Evolutionary conservation across 495 filamentous ascomycete genomes (phyloP).

Genomic region (Annulohypoxylon bovei): DNA sequence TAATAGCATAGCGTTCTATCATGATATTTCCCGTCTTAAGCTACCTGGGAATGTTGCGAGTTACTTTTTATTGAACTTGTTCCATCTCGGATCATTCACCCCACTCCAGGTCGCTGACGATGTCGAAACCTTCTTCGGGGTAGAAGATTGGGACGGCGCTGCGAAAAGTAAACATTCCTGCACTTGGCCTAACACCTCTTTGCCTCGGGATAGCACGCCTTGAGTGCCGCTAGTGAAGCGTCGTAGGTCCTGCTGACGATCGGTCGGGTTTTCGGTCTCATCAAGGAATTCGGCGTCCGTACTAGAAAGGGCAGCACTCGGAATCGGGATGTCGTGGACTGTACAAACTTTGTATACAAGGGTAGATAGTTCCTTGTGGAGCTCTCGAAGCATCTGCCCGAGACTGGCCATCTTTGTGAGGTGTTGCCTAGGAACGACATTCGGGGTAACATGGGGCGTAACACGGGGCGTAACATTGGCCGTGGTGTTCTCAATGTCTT

Average conservation of each 20-base stretch:
- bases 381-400: neutral
- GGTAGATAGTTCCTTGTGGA: neutral
- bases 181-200: neutral
- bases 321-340: neutral
- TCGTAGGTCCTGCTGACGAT: neutral
- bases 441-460: no score
- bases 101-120: conserved; percentile 1
- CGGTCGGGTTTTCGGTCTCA: neutral
- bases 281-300: neutral
- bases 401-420: neutral
- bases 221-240: neutral
- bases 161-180: neutral
- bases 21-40: no score
- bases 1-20: no score
- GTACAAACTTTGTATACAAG: conserved; percentile 5
- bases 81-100: neutral
- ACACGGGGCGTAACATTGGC: no score
- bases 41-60: neutral
- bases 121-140: neutral
- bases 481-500: neutral
- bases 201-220: neutral
- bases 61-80: neutral
- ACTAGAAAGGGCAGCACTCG: neutral
- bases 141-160: neutral
- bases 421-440: no score